phyloP scores from a whole-genome alignment of 2,329 filamentous ascomycete genomes.

The Trichoderma semiorbis region DNA sequence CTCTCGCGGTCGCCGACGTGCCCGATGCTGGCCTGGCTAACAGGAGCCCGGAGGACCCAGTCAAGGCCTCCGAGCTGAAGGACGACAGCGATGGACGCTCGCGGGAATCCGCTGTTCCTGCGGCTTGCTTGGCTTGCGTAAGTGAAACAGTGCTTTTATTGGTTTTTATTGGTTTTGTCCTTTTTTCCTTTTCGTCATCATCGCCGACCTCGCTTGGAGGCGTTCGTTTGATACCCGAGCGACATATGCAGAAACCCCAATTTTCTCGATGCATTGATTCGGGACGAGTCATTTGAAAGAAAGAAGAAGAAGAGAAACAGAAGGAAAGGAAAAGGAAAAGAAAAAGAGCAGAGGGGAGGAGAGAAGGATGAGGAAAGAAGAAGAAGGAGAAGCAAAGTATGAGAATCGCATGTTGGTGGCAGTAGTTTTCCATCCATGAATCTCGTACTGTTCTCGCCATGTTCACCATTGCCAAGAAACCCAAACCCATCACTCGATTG shows the following conservation, averaged over 20 bases:
- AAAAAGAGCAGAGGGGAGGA: not conserved
- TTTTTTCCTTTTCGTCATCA: not conserved
- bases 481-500: not conserved
- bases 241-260: not conserved
- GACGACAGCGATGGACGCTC: constrained; percentile 20
- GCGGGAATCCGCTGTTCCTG: constrained; percentile 40
- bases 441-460: not conserved
- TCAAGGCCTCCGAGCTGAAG: not conserved
- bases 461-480: not conserved
- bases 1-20: constrained; percentile 10
- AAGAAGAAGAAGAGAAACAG: not conserved
- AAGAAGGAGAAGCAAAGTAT: not conserved
- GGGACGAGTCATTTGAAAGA: not conserved
- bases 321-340: not conserved
- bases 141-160: constrained; percentile 26
- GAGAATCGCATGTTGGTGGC: not conserved
- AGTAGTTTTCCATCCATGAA: not conserved
- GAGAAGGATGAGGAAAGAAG: not conserved
- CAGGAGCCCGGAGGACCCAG: constrained; percentile 12
- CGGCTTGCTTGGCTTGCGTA: constrained; percentile 56
- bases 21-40: constrained; percentile 4
- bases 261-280: not conserved
- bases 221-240: not conserved
- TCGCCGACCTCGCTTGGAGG: constrained; percentile 9
- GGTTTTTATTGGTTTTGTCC: not conserved